Evolutionary conservation across 2,329 filamentous ascomycete genomes (phyloP).

Genomic region (Raffaelea deltoideospora): DNA sequence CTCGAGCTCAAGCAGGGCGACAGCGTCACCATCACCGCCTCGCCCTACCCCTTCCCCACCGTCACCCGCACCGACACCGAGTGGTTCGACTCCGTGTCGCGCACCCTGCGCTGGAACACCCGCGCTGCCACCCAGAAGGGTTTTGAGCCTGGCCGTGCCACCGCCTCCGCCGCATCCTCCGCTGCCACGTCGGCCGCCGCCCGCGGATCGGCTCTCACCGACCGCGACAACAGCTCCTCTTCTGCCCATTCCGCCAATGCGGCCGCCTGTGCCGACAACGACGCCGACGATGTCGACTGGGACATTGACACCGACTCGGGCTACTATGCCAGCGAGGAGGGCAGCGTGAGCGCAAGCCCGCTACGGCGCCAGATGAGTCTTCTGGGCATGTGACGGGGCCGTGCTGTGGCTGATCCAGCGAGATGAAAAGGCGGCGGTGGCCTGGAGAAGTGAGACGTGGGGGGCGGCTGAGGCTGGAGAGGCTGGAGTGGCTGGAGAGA

Average conservation of each 20-base stretch:
- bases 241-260: too few species aligned
- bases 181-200: too few species aligned
- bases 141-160: slow-evolving; percentile 44
- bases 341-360: slow-evolving; percentile 50
- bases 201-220: too few species aligned
- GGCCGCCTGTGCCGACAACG: slow-evolving; percentile 17
- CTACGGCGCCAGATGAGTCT: slow-evolving; percentile 60
- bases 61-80: slow-evolving; percentile 80
- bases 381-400: slow-evolving; percentile 36
- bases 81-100: slow-evolving; percentile 92
- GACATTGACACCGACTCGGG: slow-evolving; percentile 86
- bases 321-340: slow-evolving; percentile 58
- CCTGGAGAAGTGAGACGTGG: not conserved
- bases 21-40: slow-evolving; percentile 89
- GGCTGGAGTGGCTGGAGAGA: too few species aligned
- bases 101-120: slow-evolving; percentile 90
- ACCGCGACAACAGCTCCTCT: too few species aligned
- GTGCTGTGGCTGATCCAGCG: not conserved
- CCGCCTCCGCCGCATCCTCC: slow-evolving; percentile 35
- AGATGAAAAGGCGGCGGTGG: not conserved
- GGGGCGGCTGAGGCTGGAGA: too few species aligned
- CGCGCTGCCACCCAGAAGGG: slow-evolving; percentile 83
- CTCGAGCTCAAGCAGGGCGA: slow-evolving; percentile 88
- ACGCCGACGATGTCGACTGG: slow-evolving; percentile 53
- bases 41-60: slow-evolving; percentile 92